Base-by-base conservation (phyloP, 495 filamentous ascomycete genomes). In the Hypoxylon subgilvum region DNA sequence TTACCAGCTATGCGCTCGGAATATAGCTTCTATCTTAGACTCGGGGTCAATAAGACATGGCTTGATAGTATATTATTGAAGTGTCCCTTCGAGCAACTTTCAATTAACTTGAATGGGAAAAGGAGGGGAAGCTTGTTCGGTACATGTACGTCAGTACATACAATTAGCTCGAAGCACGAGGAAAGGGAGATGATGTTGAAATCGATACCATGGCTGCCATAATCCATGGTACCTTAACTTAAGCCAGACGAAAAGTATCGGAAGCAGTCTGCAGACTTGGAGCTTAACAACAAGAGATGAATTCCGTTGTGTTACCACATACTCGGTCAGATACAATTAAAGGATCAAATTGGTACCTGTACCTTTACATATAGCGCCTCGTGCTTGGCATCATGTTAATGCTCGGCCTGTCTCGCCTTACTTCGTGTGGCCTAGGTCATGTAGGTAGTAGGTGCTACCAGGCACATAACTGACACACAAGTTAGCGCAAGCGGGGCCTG, bases 331-430 rank as follows among this genome's bases (percentile, higher is more conserved):
- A 5, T 10, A 12, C 7, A 3, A 34, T 12, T 34, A 43, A 8
- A 10, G 1, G 13, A n/a, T 22, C 25, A 23, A 30, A 54, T 38
- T 14, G 28, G 39, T 13, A 30, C 28, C 38, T 31, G 21, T 28
- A 14, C 4, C 22, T 18, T 32, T 30, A 46, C 42, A 31, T 30
- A 46, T 47, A 31, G 46, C 23, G 40, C 46, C 27, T 52, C 23
- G 25, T 47, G 34, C 39, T 52, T 57, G 25, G 58, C 51, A 19
- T 32, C 51, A 61, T 40, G 31, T 55, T 38, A 39, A 36, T 58
- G 13, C 39, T 56, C 50, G 50, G 44, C 50, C 47, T 63, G 52
- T 57, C 52, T 63, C 48, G 59, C 59, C 59, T 63, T 63, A 63
- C 52, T 63, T 63, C 52, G 36, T 57, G 52, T 49, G 48, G 60